Evolutionary conservation across 768 basidiomycete species (phyloP).

Genomic region (Chalciporus pseudorubinellus): DNA sequence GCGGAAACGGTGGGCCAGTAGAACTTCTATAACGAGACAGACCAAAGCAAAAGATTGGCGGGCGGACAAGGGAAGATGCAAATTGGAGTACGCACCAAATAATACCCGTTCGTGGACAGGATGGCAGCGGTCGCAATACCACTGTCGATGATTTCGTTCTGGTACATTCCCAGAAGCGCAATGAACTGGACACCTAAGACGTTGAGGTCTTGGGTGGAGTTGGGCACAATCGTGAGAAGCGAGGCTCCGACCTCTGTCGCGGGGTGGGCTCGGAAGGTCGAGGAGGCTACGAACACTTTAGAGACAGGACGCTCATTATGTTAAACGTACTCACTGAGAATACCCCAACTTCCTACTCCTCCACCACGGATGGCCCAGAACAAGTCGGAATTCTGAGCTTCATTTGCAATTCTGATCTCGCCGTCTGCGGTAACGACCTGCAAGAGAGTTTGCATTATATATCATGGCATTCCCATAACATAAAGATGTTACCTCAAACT

Average conservation of each 20-base stretch:
- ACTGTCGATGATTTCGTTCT: constrained; percentile 8
- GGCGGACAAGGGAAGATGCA: not conserved
- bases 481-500: constrained; percentile 33
- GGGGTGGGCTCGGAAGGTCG: constrained; percentile 1
- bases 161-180: constrained; percentile 17
- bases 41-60: not conserved
- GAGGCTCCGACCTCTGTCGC: constrained; percentile 5
- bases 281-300: constrained; percentile 5
- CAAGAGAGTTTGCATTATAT: not conserved
- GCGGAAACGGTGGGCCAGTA: constrained; percentile 11
- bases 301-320: too few relatives aligned
- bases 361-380: constrained; percentile 57
- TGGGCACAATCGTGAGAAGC: constrained; percentile 11
- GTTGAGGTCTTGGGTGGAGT: constrained; percentile 7
- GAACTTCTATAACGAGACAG: constrained; percentile 8
- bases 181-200: constrained; percentile 19
- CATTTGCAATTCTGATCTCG: constrained; percentile 38
- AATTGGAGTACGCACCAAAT: constrained; percentile 8
- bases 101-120: too few relatives aligned
- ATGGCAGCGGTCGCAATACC: constrained; percentile 12
- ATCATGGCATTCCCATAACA: too few relatives aligned
- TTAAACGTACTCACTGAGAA: constrained; percentile 25
- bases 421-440: constrained; percentile 43
- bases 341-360: constrained; percentile 50
- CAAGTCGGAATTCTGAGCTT: constrained; percentile 41